Evolutionary conservation across 2,329 filamentous ascomycete genomes (phyloP).

Genomic region (Cladosporium sp.): DNA sequence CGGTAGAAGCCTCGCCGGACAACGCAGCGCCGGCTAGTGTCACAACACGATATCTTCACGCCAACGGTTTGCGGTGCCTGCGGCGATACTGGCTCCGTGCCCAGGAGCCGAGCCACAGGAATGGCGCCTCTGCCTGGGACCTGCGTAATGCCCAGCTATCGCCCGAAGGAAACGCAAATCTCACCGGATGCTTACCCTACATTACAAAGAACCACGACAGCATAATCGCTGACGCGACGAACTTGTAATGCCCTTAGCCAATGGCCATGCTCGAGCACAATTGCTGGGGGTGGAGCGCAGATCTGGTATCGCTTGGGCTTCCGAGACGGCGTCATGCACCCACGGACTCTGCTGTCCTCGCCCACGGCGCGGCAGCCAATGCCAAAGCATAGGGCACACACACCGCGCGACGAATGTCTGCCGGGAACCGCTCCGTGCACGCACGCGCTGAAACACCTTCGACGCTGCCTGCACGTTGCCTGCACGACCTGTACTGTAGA

Average conservation of each 20-base stretch:
- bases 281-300: not conserved
- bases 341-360: conserved; percentile 1
- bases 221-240: conserved; percentile 3
- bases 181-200: not conserved
- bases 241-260: not conserved
- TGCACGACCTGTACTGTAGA: conserved; percentile 2
- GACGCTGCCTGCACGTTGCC: conserved; percentile 9
- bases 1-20: conserved; percentile 7
- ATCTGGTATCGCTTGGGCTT: conserved; percentile 3
- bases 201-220: not conserved
- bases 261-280: not conserved
- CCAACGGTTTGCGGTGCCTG: conserved; percentile 2
- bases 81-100: conserved; percentile 4
- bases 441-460: conserved; percentile 6
- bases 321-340: conserved; percentile 9
- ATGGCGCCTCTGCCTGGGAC: not conserved
- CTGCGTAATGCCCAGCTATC: conserved; percentile 5
- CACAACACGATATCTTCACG: conserved; percentile 4
- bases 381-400: too few species aligned
- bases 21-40: conserved; percentile 3
- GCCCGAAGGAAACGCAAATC: not conserved
- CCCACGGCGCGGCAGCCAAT: not conserved
- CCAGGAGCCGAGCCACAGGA: not conserved
- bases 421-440: not conserved
- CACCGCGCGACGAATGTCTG: too few species aligned